Percentiles rank a stretch among this genome's conserved stretches.
phyloP scores from a whole-genome alignment of 164 flowering plant species.

The Annona squamosa region DNA sequence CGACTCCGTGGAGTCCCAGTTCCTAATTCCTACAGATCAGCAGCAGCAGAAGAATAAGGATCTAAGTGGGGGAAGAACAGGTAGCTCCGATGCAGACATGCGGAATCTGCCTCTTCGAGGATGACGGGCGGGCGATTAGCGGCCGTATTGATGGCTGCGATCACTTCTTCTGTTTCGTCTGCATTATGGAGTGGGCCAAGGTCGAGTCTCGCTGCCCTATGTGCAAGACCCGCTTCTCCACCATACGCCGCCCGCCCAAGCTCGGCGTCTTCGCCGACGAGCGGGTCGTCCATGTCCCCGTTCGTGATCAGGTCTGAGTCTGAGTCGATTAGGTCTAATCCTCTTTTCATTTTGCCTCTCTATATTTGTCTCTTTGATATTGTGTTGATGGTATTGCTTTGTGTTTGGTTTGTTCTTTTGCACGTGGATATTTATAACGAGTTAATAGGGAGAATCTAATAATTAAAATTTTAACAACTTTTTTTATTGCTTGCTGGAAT shows the following conservation, averaged over 20 bases:
- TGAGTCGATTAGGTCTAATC: neutral
- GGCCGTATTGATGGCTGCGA: slow-evolving; percentile 69
- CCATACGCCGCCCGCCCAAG: slow-evolving; percentile 47
- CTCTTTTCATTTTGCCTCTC: neutral
- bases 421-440: too few species aligned
- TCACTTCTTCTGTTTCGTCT: slow-evolving; percentile 76
- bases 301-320: slow-evolving; percentile 61
- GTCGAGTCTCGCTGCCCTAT: slow-evolving; percentile 74
- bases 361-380: too few species aligned
- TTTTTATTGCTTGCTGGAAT: too few species aligned
- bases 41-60: slow-evolving; percentile 5
- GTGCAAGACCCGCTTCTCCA: slow-evolving; percentile 59
- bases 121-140: slow-evolving; percentile 36
- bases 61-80: slow-evolving; percentile 12
- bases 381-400: too few species aligned
- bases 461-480: too few species aligned
- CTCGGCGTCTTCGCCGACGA: slow-evolving; percentile 34
- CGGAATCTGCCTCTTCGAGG: slow-evolving; percentile 56
- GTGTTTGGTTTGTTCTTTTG: too few species aligned
- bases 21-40: slow-evolving; percentile 20
- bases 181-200: slow-evolving; percentile 90
- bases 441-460: too few species aligned
- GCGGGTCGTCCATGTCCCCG: slow-evolving; percentile 48
- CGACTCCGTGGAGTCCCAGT: too few species aligned
- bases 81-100: slow-evolving; percentile 20